These are phyloP conservation scores for Pseudogymnoascus pannorum DNA, from an alignment of 2,329 filamentous ascomycete species.

Conservation along the genomic window DNA sequence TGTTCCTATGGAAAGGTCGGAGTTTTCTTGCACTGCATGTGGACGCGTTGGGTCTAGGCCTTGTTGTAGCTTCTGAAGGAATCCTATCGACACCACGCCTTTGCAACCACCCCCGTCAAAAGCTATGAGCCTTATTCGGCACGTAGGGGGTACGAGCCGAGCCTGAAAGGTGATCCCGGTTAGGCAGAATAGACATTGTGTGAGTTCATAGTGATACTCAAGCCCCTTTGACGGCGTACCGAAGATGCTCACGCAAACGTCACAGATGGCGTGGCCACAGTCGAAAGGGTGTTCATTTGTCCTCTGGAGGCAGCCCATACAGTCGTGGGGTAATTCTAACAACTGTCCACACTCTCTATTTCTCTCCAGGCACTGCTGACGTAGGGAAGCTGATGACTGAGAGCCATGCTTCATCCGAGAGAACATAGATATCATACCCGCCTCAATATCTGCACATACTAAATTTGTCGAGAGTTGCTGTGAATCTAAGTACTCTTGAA, in stretches of 20 bases:
- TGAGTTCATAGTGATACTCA: constrained; percentile 23
- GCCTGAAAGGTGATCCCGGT: constrained; percentile 16
- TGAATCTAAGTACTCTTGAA: constrained; percentile 10
- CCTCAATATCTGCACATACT: constrained; percentile 15
- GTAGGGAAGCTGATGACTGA: constrained; percentile 12
- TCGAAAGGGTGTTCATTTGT: constrained; percentile 20
- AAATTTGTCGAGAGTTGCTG: constrained; percentile 13
- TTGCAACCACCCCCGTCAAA: constrained; percentile 31
- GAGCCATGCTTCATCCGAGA: constrained; percentile 15
- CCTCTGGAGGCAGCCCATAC: constrained; percentile 14
- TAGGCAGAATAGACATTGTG: constrained; percentile 27
- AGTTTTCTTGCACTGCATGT: constrained; percentile 21
- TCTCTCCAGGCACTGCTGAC: constrained; percentile 11
- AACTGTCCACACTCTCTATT: constrained; percentile 11
- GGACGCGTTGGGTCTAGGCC: constrained; percentile 15
- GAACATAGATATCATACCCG: constrained; percentile 16
- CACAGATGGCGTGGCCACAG: constrained; percentile 31
- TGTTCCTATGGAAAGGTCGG: constrained; percentile 21
- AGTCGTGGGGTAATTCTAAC: constrained; percentile 13
- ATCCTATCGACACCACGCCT: constrained; percentile 22
- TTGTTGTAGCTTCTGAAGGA: constrained; percentile 20
- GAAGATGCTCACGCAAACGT: constrained; percentile 28
- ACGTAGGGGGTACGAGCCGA: constrained; percentile 28
- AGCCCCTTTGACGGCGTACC: constrained; percentile 17
- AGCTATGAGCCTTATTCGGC: constrained; percentile 28